phyloP scores from a whole-genome alignment of 306 rosid species.

The Lathyrus oleraceus region DNA sequence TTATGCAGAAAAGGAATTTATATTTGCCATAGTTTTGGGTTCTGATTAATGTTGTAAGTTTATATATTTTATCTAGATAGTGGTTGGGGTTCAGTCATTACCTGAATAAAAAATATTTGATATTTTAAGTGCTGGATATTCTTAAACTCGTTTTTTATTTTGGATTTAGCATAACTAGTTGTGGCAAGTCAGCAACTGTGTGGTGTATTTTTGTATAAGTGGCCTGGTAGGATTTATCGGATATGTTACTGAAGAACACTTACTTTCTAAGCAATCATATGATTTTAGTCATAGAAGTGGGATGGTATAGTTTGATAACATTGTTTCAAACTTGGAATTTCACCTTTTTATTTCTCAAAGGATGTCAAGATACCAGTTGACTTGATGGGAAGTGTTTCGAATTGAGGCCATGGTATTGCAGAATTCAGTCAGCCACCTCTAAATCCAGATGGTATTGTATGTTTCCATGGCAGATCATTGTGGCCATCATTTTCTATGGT shows the following conservation, averaged over 20 bases:
- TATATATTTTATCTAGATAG: too few relatives aligned
- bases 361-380: too few relatives aligned
- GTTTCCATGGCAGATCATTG: too few relatives aligned
- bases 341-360: too few relatives aligned
- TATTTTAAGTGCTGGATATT: neutral
- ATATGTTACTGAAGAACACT: neutral
- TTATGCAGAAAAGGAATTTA: neutral
- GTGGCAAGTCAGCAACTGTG: neutral
- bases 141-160: neutral
- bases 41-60: too few relatives aligned
- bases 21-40: neutral
- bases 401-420: too few relatives aligned
- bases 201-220: neutral
- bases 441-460: too few relatives aligned
- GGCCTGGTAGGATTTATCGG: neutral
- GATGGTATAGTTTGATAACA: too few relatives aligned
- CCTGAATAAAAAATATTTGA: neutral
- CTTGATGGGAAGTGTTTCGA: too few relatives aligned
- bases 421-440: too few relatives aligned
- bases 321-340: too few relatives aligned
- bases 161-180: neutral
- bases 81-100: neutral
- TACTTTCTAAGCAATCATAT: neutral
- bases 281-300: neutral
- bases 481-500: too few relatives aligned